These are phyloP conservation scores for Fusarium domesticum DNA, from an alignment of 2,329 filamentous ascomycete genomes.

Conservation along the genomic window DNA sequence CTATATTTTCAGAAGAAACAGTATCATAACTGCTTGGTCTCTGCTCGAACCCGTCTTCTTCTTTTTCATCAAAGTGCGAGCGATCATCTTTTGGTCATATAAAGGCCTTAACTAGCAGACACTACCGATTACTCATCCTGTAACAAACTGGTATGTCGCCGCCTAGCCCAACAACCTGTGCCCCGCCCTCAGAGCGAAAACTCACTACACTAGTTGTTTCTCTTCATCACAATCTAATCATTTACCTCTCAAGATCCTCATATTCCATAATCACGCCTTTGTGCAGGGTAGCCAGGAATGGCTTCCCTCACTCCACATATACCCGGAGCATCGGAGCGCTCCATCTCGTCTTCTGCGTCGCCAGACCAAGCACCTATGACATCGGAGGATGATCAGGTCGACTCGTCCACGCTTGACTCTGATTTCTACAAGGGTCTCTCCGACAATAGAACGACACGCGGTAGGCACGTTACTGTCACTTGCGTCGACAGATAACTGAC, in stretches of 20 bases:
- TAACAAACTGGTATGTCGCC: background rate
- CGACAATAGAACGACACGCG: constrained; percentile 76
- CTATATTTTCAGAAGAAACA: too few relatives aligned
- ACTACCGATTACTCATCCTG: background rate
- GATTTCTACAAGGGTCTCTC: constrained; percentile 64
- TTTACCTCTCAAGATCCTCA: background rate
- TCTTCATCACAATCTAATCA: constrained; percentile 6
- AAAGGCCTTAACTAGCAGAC: too few relatives aligned
- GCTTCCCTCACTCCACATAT: constrained; percentile 22
- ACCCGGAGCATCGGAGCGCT: constrained; percentile 21
- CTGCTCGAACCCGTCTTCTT: too few relatives aligned
- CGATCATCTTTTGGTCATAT: too few relatives aligned
- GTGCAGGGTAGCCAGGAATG: constrained; percentile 12
- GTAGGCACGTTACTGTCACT: constrained; percentile 41
- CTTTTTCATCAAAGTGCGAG: too few relatives aligned
- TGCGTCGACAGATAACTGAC: constrained; percentile 8
- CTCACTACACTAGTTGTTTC: background rate
- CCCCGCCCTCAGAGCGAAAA: background rate
- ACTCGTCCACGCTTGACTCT: constrained; percentile 49
- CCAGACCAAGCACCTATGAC: constrained; percentile 34
- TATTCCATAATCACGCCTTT: background rate
- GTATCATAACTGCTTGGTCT: too few relatives aligned
- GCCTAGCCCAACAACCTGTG: background rate
- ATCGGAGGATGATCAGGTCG: constrained; percentile 37
- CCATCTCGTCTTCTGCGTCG: constrained; percentile 49